Conservation (phyloP, 2,329 filamentous ascomycete species). For the Neurospora sp. region DNA sequence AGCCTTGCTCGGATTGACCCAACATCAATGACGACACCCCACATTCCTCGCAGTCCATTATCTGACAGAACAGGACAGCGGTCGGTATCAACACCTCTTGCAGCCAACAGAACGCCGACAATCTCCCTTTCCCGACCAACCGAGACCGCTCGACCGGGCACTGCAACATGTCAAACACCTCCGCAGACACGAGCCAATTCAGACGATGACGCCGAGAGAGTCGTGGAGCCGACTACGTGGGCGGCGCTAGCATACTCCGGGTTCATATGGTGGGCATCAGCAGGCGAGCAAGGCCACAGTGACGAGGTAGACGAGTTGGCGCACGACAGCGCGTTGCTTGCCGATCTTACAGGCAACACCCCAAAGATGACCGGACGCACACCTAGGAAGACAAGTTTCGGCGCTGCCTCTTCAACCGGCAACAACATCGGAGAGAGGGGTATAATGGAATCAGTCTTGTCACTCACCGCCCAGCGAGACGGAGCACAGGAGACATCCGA, state of each 20-base stretch:
- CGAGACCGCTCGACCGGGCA: constrained; percentile 9
- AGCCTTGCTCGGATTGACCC: constrained; percentile 43
- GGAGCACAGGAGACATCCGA: constrained; percentile 24
- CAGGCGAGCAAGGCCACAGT: constrained; percentile 58
- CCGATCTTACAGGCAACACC: constrained; percentile 32
- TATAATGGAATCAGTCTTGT: constrained; percentile 34
- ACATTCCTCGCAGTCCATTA: neutral
- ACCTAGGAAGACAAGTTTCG: constrained; percentile 15
- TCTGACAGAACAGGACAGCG: neutral
- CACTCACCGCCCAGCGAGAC: constrained; percentile 27
- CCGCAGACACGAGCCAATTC: constrained; percentile 23
- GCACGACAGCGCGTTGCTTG: constrained; percentile 45
- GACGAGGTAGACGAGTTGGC: constrained; percentile 49
- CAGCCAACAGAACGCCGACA: neutral
- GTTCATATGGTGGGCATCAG: constrained; percentile 87
- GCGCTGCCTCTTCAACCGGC: constrained; percentile 19
- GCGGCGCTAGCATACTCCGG: constrained; percentile 67
- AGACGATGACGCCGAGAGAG: constrained; percentile 41
- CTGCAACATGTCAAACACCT: constrained; percentile 4
- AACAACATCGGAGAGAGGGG: constrained; percentile 11
- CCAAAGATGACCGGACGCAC: constrained; percentile 14
- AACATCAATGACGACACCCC: neutral
- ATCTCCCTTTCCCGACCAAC: constrained; percentile 11
- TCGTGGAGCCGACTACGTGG: constrained; percentile 58
- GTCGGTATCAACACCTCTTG: neutral